Percentiles rank a stretch among this genome's conserved stretches.
Evolutionary conservation across 352 stramenopile species (phyloP).

Genomic region (Phytophthora palmivora): DNA sequence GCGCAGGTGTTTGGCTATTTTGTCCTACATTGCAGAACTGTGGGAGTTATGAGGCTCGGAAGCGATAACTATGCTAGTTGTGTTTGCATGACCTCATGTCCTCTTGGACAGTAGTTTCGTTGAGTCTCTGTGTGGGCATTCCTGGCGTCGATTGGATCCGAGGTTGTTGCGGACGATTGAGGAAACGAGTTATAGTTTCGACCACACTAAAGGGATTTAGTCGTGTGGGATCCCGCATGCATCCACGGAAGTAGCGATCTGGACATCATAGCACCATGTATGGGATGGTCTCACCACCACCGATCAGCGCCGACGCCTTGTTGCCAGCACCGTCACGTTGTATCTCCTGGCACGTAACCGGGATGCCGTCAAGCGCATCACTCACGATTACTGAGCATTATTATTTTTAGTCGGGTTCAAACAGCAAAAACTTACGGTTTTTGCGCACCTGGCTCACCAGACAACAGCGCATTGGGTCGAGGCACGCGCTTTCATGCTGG

Average conservation of each 20-base stretch:
- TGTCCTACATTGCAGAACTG: too few species aligned
- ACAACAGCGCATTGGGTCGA: constrained; percentile 27
- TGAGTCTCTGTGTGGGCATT: too few species aligned
- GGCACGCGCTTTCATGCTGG: constrained; percentile 22
- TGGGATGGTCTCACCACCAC: background rate
- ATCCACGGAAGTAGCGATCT: background rate
- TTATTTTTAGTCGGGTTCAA: constrained; percentile 21
- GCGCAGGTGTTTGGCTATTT: too few species aligned
- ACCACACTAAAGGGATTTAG: too few species aligned
- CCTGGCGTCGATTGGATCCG: too few species aligned
- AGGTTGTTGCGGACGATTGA: too few species aligned
- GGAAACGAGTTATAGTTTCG: too few species aligned
- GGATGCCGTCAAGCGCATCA: background rate
- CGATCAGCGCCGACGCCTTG: background rate
- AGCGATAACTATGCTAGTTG: too few species aligned
- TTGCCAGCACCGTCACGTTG: background rate
- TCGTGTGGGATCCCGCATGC: background rate
- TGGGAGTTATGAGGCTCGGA: too few species aligned
- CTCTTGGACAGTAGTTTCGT: too few species aligned
- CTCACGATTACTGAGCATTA: constrained; percentile 1
- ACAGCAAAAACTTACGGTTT: constrained; percentile 39
- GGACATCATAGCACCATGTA: background rate
- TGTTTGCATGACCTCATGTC: too few species aligned
- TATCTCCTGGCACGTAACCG: background rate
- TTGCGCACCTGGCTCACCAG: background rate